Base-by-base conservation (phyloP, 179 eudicot genomes). In the Actinidia polygama region DNA sequence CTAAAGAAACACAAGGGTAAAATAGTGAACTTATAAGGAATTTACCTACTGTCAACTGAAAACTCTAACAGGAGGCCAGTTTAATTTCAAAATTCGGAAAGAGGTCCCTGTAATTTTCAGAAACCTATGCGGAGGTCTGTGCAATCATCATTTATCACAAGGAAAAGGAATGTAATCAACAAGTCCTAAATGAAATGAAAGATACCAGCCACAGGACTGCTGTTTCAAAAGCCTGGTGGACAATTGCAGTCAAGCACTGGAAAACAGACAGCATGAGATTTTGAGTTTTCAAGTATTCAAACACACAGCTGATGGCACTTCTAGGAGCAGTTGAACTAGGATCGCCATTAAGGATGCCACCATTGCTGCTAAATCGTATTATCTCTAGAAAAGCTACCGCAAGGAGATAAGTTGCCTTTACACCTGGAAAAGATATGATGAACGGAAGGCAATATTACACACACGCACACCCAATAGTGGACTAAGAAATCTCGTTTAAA, bases 261-360 rank as follows among this genome's bases (percentile, higher is more conserved):
- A 90, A 90, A 77, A 97, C 95, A 75, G 99, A 95, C 10, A 94
- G 98, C 85, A 90, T 89, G 74, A 97, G 99, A 85, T 92, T 94
- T 80, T 98, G 98, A 78, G 98, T 97, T 84, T 90, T 94, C 82
- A 97, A 87, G 87, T 97, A 97, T 85, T 97, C 99, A 85, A 97
- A 95, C 77, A 90, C 99, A 92, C 98, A 97, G 87, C 93, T 91
- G 89, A 97, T 95, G 84, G 99, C 99, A 85, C 99, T 97, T 85
- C 91, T 89, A 78, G 94, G 89, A 83, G 92, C 91, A 80, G 92
- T 87, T 63, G 89, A 83, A 86, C 83, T 91, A 68, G 91, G 79
- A 75, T 88, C 90, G 84, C 93, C 90, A 87, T 94, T 97, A 51
- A 97, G 99, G 85, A 97, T 94, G 79, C 99, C 99, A 40, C 99